Base-by-base conservation (phyloP, 2,329 filamentous ascomycete genomes). In the Aureobasidium sp. region DNA sequence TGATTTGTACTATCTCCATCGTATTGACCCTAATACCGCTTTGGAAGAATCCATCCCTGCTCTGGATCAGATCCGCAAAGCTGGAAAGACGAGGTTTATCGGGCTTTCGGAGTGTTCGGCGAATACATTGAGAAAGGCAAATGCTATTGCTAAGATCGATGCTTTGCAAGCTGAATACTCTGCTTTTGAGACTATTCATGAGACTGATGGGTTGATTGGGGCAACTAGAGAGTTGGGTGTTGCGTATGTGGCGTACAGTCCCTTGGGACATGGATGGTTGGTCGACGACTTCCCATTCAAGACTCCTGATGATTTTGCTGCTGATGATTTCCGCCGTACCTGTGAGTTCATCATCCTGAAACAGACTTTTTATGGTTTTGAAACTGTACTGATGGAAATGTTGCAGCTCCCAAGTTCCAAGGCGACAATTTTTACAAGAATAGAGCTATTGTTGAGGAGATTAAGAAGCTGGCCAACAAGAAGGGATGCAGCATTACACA, bases 151-250 rank as follows among this genome's bases (percentile, higher is more conserved):
- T 60, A 79, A 74, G 10, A 77, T 84, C 61, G 70, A 76, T 13
- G 77, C 76, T n/a, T 74, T 80, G 9, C 79, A 84, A 69, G 73
- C 80, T 20, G 81, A 83, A 65, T 82, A 82, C 69, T 78, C 73
- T 2, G 74, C 76, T 3, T 81, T 80, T 66, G 71, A 72, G 2
- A 71, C 73, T 2, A 76, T 81, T 9, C 79, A 82, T 50, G 80
- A 83, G 63, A 67, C 69, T 0, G 72, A 72, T 10, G 66, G 74
- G 51, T 64, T 81, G 5, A 72, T 79, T 6, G 68, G 72, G 15
- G 73, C 78, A 0, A 76, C 75, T 63, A 74, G 77, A 10, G 78
- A 82, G 66, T 74, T 82, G 6, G 79, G 74, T 6, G 68, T 76
- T 1, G 68, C 73, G 1, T 65, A 74, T 36, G 71, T 77, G 1